These are phyloP conservation scores for Trichoderma asperelloides DNA, from an alignment of 495 filamentous ascomycete species.

Conservation along the genomic window DNA sequence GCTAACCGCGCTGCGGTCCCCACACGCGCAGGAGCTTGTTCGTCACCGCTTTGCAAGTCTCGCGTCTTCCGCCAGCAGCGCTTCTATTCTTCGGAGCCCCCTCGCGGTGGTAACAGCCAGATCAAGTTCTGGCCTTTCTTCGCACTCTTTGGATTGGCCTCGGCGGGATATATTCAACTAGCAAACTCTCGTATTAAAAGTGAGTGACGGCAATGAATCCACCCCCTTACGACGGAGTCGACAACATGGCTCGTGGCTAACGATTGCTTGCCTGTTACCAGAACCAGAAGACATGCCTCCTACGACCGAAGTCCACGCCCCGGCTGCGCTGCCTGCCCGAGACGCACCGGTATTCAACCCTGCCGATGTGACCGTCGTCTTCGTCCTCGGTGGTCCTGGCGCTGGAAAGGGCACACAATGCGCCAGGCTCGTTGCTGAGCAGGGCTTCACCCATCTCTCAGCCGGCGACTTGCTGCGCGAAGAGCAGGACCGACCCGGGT, in stretches of 20 bases:
- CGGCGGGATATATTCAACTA: conserved; percentile 37
- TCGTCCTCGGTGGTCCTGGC: conserved; percentile 72
- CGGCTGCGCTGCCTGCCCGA: conserved; percentile 35
- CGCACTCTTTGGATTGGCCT: conserved; percentile 35
- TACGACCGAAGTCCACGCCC: conserved; percentile 12
- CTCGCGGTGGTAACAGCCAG: conserved; percentile 4
- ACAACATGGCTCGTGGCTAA: neutral
- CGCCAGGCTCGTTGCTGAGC: conserved; percentile 77
- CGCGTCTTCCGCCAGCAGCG: conserved; percentile 6
- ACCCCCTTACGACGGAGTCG: neutral
- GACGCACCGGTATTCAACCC: conserved; percentile 68
- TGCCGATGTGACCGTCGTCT: conserved; percentile 76
- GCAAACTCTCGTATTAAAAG: conserved; percentile 26
- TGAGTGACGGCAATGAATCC: conserved; percentile 12
- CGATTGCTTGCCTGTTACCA: neutral
- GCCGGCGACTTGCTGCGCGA: conserved; percentile 90
- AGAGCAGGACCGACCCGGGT: conserved; percentile 78
- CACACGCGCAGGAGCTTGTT: neutral
- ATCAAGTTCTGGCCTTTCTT: conserved; percentile 45
- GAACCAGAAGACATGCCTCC: conserved; percentile 24
- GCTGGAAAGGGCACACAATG: conserved; percentile 84
- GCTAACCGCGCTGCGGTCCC: neutral
- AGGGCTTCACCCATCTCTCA: conserved; percentile 84
- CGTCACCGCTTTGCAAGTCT: neutral
- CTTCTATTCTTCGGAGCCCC: conserved; percentile 23